Base-by-base conservation (phyloP, 2,329 filamentous ascomycete genomes). In the Nemania sp. region DNA sequence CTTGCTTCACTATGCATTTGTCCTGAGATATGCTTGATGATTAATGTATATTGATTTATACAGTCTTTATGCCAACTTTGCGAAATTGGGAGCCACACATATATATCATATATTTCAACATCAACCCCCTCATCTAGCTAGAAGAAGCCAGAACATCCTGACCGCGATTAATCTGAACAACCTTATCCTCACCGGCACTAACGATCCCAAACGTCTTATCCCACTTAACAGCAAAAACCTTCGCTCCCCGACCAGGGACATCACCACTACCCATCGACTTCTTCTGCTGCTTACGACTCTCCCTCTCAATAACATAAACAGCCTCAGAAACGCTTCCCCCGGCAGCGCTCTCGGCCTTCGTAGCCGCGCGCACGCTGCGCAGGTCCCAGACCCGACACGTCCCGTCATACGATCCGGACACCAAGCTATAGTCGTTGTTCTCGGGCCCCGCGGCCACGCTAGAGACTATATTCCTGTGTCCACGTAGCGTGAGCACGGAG, bases 301-400 rank as follows among this genome's bases (percentile, higher is more conserved):
- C 89, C 49, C 93, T 78, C 54, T 88, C 81, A 60, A 97, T 87
- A 20, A 83, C 70, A 79, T 90, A 84, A 76, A 96, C 75, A 77
- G 86, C 72, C 80, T 93, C 78, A 82, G 90, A 72, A 73, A 92
- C 68, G 79, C 81, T 74, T 69, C 82, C 75, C 67, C 83, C 76
- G n/a, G n/a, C n/a, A n/a, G n/a, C n/a, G 66, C 85, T 77, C 70
- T 86, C 81, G 68, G 86, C 74, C 64, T 83, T 77, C 2, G 78
- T 79, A 7, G 77, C 81, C 15, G 75, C 80, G 69, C 84, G 78
- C 48, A 82, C 83, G 65, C 84, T 87, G 49, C 94, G 81, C 61
- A 97, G 80, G 77, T 99, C 94, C 94, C 94, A 99, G 43, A 99
- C 86, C 46, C 91, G 83, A 66, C 90, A 94, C 1, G 91, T 96